phyloP scores from a whole-genome alignment of 1,139 yeast genomes.

The Diutina mesorugosa region DNA sequence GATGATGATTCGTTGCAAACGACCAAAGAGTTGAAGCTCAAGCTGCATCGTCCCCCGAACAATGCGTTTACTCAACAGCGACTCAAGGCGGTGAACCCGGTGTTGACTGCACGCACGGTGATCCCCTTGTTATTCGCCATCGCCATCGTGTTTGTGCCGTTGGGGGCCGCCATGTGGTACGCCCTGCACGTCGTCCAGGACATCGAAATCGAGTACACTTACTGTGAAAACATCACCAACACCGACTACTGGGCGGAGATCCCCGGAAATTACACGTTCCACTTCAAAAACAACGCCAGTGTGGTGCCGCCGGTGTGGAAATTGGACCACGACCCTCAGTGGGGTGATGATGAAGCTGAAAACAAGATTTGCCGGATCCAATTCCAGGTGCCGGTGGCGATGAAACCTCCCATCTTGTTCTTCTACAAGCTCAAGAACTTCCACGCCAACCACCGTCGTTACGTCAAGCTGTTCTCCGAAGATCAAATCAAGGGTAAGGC shows the following conservation, averaged over 20 bases:
- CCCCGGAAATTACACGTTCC: constrained; percentile 44
- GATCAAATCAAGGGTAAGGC: constrained; percentile 75
- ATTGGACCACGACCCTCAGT: constrained; percentile 29
- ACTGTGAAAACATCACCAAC: constrained; percentile 54
- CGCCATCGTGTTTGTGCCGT: constrained; percentile 77
- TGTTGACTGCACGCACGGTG: constrained; percentile 81
- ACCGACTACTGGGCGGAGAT: constrained; percentile 40
- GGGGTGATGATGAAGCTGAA: constrained; percentile 42
- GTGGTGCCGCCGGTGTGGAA: constrained; percentile 42
- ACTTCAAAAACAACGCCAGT: constrained; percentile 38
- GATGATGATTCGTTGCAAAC: neutral
- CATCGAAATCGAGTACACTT: constrained; percentile 66
- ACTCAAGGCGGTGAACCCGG: constrained; percentile 52
- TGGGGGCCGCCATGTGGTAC: constrained; percentile 84
- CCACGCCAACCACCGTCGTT: constrained; percentile 89
- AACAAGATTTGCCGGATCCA: constrained; percentile 60
- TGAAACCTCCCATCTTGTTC: constrained; percentile 66
- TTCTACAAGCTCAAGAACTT: constrained; percentile 77
- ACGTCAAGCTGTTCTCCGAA: constrained; percentile 81
- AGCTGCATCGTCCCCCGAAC: constrained; percentile 34
- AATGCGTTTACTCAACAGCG: constrained; percentile 59
- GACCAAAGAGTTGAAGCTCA: neutral
- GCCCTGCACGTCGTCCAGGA: constrained; percentile 75
- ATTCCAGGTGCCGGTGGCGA: constrained; percentile 62
- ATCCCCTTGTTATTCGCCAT: constrained; percentile 66